Percentiles rank a stretch among this genome's conserved stretches.
These are phyloP conservation scores for Termitomyces sp. DNA, from an alignment of 768 basidiomycete species.

Conservation along the genomic window DNA sequence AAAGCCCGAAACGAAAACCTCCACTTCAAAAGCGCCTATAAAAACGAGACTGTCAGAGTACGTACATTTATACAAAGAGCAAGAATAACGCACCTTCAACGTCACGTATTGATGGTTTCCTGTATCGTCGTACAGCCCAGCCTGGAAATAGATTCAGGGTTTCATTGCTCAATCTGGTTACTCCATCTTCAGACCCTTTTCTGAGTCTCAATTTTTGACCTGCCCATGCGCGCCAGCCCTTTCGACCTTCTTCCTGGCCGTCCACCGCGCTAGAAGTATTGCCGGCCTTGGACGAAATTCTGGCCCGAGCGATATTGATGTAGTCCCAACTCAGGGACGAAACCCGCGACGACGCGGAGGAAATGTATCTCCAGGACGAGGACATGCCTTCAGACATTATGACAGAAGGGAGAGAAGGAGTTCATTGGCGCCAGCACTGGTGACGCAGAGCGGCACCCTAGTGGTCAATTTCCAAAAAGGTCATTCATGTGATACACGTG, in stretches of 20 bases:
- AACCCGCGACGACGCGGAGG: constrained; percentile 25
- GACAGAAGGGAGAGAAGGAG: background rate
- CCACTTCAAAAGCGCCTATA: constrained; percentile 59
- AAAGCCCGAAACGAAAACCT: constrained; percentile 74
- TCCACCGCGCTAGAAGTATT: background rate
- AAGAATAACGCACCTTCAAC: constrained; percentile 20
- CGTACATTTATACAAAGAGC: background rate
- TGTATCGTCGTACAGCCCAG: constrained; percentile 63
- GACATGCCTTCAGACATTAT: constrained; percentile 33
- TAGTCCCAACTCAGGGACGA: constrained; percentile 42
- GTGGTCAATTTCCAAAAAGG: background rate
- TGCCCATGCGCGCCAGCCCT: constrained; percentile 61
- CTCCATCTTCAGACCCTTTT: constrained; percentile 11
- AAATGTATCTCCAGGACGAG: constrained; percentile 25
- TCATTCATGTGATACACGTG: background rate
- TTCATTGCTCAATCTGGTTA: constrained; percentile 24
- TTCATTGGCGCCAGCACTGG: constrained; percentile 3
- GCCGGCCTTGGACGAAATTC: background rate
- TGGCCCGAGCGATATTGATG: constrained; percentile 15
- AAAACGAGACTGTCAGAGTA: background rate
- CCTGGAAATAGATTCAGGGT: constrained; percentile 68
- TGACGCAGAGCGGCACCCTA: background rate
- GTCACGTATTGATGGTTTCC: constrained; percentile 11
- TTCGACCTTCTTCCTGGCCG: constrained; percentile 17
- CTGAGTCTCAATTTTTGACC: constrained; percentile 44